Percentiles rank a stretch among this genome's conserved stretches.
These are phyloP conservation scores for Metschnikowia cerradonensis DNA, from an alignment of 805 yeast genomes.

Conservation along the genomic window DNA sequence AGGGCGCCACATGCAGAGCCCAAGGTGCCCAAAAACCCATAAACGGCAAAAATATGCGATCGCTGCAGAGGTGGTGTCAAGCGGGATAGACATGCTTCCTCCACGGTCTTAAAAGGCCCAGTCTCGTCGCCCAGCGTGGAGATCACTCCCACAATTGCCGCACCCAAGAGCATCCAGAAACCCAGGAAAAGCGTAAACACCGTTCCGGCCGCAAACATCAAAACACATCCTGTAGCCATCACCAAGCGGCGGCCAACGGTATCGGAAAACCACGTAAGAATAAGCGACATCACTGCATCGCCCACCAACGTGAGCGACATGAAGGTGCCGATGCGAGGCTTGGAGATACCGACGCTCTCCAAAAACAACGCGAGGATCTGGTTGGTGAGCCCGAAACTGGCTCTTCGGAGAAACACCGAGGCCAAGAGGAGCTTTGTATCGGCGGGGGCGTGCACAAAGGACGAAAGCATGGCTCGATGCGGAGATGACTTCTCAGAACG, in stretches of 20 bases:
- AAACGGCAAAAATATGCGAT: conserved; percentile 72
- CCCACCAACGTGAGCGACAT: conserved; percentile 81
- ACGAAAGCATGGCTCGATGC: conserved; percentile 3
- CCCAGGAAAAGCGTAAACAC: conserved; percentile 56
- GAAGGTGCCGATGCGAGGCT: conserved; percentile 64
- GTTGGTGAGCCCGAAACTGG: conserved; percentile 75
- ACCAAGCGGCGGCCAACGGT: conserved; percentile 62
- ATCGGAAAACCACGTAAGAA: conserved; percentile 76
- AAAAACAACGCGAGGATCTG: conserved; percentile 72
- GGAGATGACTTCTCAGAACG: not conserved
- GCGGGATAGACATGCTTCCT: conserved; percentile 79
- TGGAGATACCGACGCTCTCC: conserved; percentile 49
- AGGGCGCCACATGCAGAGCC: conserved; percentile 77
- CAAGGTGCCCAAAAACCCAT: conserved; percentile 61
- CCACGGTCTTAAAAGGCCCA: conserved; percentile 85
- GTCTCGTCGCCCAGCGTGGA: conserved; percentile 89
- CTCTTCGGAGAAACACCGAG: conserved; percentile 65
- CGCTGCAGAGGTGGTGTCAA: conserved; percentile 61
- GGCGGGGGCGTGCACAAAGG: conserved; percentile 7
- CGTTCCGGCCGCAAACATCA: conserved; percentile 68
- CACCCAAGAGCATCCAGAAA: conserved; percentile 53
- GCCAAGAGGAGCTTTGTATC: conserved; percentile 65
- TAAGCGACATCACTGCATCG: conserved; percentile 67
- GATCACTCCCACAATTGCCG: conserved; percentile 80
- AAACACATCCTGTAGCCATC: conserved; percentile 55